Conservation (phyloP, 2,329 filamentous ascomycete species). For the Didymella segeticola region DNA sequence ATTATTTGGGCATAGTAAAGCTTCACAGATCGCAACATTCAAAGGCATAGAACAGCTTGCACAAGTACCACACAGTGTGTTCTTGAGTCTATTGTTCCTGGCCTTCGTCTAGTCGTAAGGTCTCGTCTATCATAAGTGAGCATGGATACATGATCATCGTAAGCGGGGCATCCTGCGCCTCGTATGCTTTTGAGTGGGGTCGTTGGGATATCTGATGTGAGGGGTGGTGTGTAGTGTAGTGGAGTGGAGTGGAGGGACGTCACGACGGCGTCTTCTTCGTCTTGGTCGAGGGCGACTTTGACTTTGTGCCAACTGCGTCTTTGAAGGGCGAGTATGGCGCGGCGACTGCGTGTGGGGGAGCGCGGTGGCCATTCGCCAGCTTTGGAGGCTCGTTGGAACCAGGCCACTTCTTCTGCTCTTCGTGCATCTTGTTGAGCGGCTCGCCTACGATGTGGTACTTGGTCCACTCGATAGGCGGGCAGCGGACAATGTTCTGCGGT, state of each 20-base stretch:
- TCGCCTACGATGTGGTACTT: conserved; percentile 92
- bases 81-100: conserved; percentile 26
- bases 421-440: conserved; percentile 82
- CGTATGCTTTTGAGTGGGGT: conserved; percentile 25
- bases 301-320: conserved; percentile 53
- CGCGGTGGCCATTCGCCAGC: conserved; percentile 45
- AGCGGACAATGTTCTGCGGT: conserved; percentile 82
- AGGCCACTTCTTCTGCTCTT: conserved; percentile 69
- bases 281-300: conserved; percentile 29
- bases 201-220: conserved; percentile 2
- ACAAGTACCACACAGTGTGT: conserved; percentile 20
- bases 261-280: conserved; percentile 44
- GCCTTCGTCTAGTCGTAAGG: conserved; percentile 35
- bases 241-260: conserved; percentile 5
- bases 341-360: conserved; percentile 60
- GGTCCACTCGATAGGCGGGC: conserved; percentile 91
- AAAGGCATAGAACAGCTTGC: background rate
- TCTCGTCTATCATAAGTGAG: conserved; percentile 37
- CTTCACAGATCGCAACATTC: background rate
- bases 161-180: conserved; percentile 33
- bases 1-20: no score
- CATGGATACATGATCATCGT: conserved; percentile 33
- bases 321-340: conserved; percentile 66
- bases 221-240: conserved; percentile 11
- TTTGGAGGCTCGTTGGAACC: conserved; percentile 49